Evolutionary conservation across 805 yeast genomes (phyloP).

Genomic region (Pichia exigua): DNA sequence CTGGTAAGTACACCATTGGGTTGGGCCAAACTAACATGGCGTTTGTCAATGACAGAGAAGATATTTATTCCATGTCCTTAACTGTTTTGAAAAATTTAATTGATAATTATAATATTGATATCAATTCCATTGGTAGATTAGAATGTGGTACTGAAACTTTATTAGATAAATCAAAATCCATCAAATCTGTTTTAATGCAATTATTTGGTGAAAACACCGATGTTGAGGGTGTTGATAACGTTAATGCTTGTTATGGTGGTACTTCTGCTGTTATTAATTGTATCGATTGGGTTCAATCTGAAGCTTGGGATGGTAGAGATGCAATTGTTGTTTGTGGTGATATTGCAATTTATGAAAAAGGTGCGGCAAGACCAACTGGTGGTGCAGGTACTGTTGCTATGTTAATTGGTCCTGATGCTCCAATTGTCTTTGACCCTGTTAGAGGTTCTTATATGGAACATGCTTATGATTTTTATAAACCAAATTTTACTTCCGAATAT

Average conservation of each 20-base stretch:
- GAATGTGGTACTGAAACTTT: slow-evolving; percentile 98
- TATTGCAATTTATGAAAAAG: slow-evolving; percentile 94
- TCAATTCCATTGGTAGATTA: slow-evolving; percentile 76
- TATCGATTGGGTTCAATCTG: slow-evolving; percentile 91
- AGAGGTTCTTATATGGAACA: slow-evolving; percentile 95
- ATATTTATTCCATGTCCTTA: slow-evolving; percentile 86
- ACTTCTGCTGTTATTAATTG: slow-evolving; percentile 91
- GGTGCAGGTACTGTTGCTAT: slow-evolving; percentile 97
- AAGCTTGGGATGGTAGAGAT: slow-evolving; percentile 96
- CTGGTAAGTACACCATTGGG: slow-evolving; percentile 97
- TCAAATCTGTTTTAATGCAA: slow-evolving; percentile 92
- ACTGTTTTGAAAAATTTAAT: slow-evolving; percentile 78
- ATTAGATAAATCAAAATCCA: slow-evolving; percentile 93
- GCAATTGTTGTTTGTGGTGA: slow-evolving; percentile 97
- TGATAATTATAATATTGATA: slow-evolving; percentile 75
- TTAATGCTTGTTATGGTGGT: slow-evolving; percentile 98
- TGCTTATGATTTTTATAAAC: slow-evolving; percentile 97
- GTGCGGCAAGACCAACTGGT: slow-evolving; percentile 99
- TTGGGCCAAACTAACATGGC: slow-evolving; percentile 98
- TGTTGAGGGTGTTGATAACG: slow-evolving; percentile 91
- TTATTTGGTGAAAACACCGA: slow-evolving; percentile 83
- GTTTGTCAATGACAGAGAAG: slow-evolving; percentile 95
- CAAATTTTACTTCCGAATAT: slow-evolving; percentile 92
- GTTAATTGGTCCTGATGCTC: slow-evolving; percentile 96
- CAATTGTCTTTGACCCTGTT: slow-evolving; percentile 80